phyloP scores from a whole-genome alignment of 352 stramenopile genomes.

The Phytophthora constricta region DNA sequence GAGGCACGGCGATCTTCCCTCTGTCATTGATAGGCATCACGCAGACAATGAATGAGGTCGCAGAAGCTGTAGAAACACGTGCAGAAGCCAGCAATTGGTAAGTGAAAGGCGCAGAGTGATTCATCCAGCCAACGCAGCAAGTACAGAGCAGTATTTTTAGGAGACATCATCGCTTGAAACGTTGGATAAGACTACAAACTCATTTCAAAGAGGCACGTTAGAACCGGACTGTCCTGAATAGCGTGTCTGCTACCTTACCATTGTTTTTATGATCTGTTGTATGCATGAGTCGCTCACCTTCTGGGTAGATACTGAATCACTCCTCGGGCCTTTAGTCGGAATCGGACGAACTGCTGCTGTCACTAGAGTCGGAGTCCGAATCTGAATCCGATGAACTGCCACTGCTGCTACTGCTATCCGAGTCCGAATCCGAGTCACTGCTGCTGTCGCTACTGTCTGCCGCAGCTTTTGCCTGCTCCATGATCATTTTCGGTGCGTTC shows the following conservation, averaged over 20 bases:
- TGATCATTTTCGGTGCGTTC: constrained; percentile 96
- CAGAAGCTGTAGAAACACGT: constrained; percentile 9
- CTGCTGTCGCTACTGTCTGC: constrained; percentile 50
- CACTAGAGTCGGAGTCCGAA: constrained; percentile 53
- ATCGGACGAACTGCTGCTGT: constrained; percentile 42
- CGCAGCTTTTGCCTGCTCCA: constrained; percentile 66
- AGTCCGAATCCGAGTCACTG: constrained; percentile 50
- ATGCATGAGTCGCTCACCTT: constrained; percentile 24
- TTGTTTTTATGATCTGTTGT: background rate
- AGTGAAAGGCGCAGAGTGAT: background rate
- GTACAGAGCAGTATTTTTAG: constrained; percentile 42
- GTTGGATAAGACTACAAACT: constrained; percentile 31
- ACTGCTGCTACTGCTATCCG: constrained; percentile 40
- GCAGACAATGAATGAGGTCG: too few species aligned
- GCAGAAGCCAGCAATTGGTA: constrained; percentile 1
- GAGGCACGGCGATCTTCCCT: constrained; percentile 20
- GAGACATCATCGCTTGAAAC: constrained; percentile 1
- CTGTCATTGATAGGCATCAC: background rate
- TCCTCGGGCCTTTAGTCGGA: constrained; percentile 40
- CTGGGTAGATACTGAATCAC: too few species aligned
- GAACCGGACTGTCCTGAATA: background rate
- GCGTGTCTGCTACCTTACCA: too few species aligned
- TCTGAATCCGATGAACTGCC: constrained; percentile 46
- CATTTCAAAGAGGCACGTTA: constrained; percentile 26
- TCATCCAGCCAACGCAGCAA: too few species aligned